These are phyloP conservation scores for Streptanthus diversifolius DNA, from an alignment of 345 rosid species.

Conservation along the genomic window DNA sequence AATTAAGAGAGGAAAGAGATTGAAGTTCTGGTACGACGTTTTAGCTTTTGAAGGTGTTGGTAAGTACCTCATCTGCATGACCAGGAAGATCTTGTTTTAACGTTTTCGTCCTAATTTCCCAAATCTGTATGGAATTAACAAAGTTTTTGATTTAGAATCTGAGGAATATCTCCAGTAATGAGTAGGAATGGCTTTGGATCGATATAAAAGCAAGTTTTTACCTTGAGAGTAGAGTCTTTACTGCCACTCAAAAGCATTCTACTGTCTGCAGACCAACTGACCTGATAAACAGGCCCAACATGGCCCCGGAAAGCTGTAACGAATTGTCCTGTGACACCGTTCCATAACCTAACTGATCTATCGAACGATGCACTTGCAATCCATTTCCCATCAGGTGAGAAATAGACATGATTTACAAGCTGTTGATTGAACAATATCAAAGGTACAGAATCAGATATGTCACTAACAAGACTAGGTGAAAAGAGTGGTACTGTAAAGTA, in stretches of 20 bases:
- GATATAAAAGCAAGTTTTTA: constrained; percentile 16
- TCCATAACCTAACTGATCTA: constrained; percentile 89
- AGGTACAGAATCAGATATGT: not conserved
- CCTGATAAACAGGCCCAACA: constrained; percentile 92
- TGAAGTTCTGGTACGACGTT: not conserved
- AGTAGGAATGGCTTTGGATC: not conserved
- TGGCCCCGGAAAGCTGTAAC: constrained; percentile 86
- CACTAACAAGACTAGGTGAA: not conserved
- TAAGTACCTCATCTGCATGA: constrained; percentile 87
- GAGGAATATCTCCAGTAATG: not conserved
- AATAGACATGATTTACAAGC: constrained; percentile 92
- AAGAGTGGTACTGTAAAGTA: not conserved
- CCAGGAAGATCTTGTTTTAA: constrained; percentile 95
- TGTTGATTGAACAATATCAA: constrained; percentile 33
- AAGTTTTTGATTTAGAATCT: constrained; percentile 1
- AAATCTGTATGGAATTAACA: constrained; percentile 47
- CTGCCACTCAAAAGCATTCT: constrained; percentile 95
- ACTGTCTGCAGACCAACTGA: constrained; percentile 99
- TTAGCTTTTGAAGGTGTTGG: not conserved
- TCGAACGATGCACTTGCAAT: constrained; percentile 97
- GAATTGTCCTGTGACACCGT: constrained; percentile 80
- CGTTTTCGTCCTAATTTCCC: constrained; percentile 77
- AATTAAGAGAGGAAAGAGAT: not conserved
- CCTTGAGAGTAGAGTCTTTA: constrained; percentile 96
- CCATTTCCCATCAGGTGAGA: constrained; percentile 98